Percentiles rank a stretch among this genome's conserved stretches.
Evolutionary conservation across 805 yeast genomes (phyloP).

Genomic region (Kluyveromyces lactis): DNA sequence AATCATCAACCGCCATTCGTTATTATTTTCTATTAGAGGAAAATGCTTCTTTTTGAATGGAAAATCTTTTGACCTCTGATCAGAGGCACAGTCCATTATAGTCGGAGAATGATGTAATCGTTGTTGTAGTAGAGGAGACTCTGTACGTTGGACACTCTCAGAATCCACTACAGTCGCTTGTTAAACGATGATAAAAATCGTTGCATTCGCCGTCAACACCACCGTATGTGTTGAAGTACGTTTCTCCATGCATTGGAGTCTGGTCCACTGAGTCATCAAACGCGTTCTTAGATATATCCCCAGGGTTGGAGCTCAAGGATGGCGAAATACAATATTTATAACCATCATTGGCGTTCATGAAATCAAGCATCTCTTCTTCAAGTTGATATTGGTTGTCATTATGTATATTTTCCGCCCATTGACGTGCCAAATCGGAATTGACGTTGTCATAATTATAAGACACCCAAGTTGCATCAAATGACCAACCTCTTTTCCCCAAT

Average conservation of each 20-base stretch:
- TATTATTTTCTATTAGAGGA: background rate
- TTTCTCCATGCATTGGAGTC: slow-evolving; percentile 8
- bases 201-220: slow-evolving; percentile 10
- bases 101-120: background rate
- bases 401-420: slow-evolving; percentile 4
- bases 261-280: background rate
- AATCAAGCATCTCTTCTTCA: slow-evolving; percentile 1
- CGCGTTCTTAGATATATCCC: slow-evolving; percentile 1
- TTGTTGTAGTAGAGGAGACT: background rate
- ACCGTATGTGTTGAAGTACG: slow-evolving; percentile 12
- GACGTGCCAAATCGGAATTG: slow-evolving; percentile 5
- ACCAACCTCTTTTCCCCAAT: background rate
- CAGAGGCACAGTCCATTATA: background rate
- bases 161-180: background rate
- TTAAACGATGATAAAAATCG: slow-evolving; percentile 5
- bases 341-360: background rate
- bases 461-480: slow-evolving; percentile 4
- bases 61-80: background rate
- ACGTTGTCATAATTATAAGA: slow-evolving; percentile 7
- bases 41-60: background rate
- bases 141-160: background rate
- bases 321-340: slow-evolving; percentile 1
- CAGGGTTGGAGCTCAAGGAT: background rate
- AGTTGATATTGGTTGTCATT: slow-evolving; percentile 2
- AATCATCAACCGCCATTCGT: background rate